phyloP scores from a whole-genome alignment of 2,329 filamentous ascomycete species.

The Huntiella moniliformis region DNA sequence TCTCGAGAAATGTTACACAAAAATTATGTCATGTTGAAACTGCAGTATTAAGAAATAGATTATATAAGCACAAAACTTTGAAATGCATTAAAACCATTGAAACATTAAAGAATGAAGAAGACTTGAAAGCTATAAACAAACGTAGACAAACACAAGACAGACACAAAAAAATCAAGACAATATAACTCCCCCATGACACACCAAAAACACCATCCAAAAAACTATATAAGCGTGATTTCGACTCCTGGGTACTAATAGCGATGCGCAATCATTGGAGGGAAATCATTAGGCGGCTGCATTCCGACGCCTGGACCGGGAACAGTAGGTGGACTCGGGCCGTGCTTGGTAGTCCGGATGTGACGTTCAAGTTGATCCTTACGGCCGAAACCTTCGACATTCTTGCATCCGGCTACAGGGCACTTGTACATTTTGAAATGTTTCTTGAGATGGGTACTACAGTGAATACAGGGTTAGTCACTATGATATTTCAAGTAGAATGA shows the following conservation, averaged over 20 bases:
- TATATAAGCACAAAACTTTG: too few relatives aligned
- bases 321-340: constrained; percentile 4
- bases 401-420: constrained; percentile 9
- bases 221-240: background rate
- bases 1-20: background rate
- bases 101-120: background rate
- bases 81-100: background rate
- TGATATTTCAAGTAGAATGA: background rate
- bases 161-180: too few relatives aligned
- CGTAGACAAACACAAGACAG: too few relatives aligned
- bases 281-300: background rate
- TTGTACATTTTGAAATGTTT: constrained; percentile 12
- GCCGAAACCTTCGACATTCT: constrained; percentile 10
- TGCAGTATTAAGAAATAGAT: too few relatives aligned
- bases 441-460: constrained; percentile 9
- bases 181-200: too few relatives aligned
- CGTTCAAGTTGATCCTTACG: constrained; percentile 11
- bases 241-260: background rate
- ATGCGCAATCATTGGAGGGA: background rate
- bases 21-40: too few relatives aligned
- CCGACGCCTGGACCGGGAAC: background rate
- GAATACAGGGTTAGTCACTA: background rate
- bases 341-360: constrained; percentile 10
- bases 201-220: too few relatives aligned
- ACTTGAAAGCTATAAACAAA: too few relatives aligned